Evolutionary conservation across 1,139 yeast genomes (phyloP).

Genomic region (Yamadazyma epiphylla): DNA sequence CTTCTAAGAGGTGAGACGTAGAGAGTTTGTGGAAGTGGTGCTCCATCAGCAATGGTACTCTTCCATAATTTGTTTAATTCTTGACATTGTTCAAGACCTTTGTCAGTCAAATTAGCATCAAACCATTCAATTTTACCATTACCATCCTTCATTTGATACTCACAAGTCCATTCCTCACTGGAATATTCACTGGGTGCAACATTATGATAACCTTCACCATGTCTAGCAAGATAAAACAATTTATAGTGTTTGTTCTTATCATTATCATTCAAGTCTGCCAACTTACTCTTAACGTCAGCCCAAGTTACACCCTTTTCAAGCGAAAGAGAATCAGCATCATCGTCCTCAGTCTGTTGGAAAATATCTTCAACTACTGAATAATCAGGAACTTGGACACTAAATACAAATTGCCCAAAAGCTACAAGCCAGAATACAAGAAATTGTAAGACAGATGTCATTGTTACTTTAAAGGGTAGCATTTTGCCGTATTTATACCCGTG

Average conservation of each 20-base stretch:
- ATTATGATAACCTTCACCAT: conserved; percentile 41
- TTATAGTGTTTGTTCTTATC: conserved; percentile 16
- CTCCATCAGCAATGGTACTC: conserved; percentile 14
- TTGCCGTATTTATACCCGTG: too few relatives aligned
- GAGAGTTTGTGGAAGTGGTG: conserved; percentile 25
- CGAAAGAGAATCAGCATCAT: conserved; percentile 2
- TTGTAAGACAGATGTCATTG: neutral
- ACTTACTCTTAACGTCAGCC: conserved; percentile 9
- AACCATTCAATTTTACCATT: conserved; percentile 30
- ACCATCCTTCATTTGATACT: conserved; percentile 28
- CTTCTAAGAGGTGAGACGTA: conserved; percentile 35
- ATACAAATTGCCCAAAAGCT: neutral
- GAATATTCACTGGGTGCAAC: conserved; percentile 20
- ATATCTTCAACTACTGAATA: conserved; percentile 4
- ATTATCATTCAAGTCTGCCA: conserved; percentile 10
- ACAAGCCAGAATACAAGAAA: neutral
- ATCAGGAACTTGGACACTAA: neutral
- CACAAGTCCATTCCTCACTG: conserved; percentile 27
- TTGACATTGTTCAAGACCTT: conserved; percentile 21
- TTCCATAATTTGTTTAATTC: conserved; percentile 17
- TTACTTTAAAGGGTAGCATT: too few relatives aligned
- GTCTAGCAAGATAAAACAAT: conserved; percentile 36
- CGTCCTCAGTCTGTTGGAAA: conserved; percentile 8
- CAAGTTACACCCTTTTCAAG: conserved; percentile 5
- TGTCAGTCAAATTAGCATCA: conserved; percentile 33